Conservation (phyloP, 2,329 filamentous ascomycete genomes). For the Penicillium sp. region DNA sequence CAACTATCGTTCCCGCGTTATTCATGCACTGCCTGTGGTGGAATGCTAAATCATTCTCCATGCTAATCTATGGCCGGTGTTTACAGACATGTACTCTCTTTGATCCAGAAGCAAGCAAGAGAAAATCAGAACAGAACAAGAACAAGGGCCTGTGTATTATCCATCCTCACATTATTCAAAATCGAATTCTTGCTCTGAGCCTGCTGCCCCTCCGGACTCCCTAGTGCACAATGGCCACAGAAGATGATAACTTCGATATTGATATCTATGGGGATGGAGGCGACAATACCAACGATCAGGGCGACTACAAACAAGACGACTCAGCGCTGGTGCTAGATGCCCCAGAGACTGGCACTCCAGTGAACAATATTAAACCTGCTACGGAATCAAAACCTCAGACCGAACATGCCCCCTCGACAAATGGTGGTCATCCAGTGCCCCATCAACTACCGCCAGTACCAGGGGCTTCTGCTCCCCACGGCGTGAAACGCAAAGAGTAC, state of each 20-base stretch:
- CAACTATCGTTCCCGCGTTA: background rate
- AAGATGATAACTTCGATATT: constrained; percentile 69
- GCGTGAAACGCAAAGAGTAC: constrained; percentile 60
- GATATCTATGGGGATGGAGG: constrained; percentile 65
- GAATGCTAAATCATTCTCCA: constrained; percentile 20
- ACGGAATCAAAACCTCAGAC: background rate
- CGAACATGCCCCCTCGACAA: constrained; percentile 4
- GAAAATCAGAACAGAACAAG: constrained; percentile 22
- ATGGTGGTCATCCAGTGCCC: constrained; percentile 12
- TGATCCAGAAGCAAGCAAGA: constrained; percentile 31
- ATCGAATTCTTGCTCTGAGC: constrained; percentile 35
- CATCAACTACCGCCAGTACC: constrained; percentile 17
- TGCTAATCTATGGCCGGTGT: constrained; percentile 41
- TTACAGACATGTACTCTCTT: constrained; percentile 46
- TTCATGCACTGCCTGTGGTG: constrained; percentile 3
- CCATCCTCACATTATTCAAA: constrained; percentile 35
- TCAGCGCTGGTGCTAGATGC: constrained; percentile 38
- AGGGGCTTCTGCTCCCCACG: constrained; percentile 47
- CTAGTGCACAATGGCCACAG: constrained; percentile 49
- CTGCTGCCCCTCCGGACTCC: constrained; percentile 21
- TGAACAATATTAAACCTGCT: background rate
- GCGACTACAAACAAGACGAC: constrained; percentile 44
- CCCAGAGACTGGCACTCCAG: background rate
- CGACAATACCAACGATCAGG: constrained; percentile 48
- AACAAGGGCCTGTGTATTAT: constrained; percentile 40